A percentile compares a stretch with the other conserved stretches of the same genome.
These are phyloP conservation scores for Boletus subcaerulescens DNA, from an alignment of 768 basidiomycete species.

Conservation along the genomic window DNA sequence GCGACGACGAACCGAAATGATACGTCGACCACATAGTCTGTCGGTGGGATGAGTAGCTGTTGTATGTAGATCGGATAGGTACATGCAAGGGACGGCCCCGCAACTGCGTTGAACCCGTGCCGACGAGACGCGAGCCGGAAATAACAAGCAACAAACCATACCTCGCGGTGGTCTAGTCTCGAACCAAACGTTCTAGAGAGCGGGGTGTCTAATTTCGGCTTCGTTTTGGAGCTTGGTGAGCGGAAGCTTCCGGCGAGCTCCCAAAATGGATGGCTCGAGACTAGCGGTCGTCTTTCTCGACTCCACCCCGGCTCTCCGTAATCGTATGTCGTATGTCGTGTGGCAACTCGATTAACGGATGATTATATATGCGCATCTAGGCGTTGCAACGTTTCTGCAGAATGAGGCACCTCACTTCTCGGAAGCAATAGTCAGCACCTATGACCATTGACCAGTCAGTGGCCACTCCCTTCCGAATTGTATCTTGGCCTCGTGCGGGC, in stretches of 20 bases:
- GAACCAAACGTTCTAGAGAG: too few relatives aligned
- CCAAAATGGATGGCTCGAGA: too few relatives aligned
- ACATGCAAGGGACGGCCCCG: constrained; percentile 6
- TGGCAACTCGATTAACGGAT: constrained; percentile 12
- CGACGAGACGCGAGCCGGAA: not conserved
- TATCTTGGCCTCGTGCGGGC: too few relatives aligned
- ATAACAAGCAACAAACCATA: not conserved
- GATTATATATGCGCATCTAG: constrained; percentile 3
- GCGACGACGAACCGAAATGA: too few relatives aligned
- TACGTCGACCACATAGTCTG: constrained; percentile 2
- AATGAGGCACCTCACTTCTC: not conserved
- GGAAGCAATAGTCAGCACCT: too few relatives aligned
- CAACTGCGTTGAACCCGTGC: constrained; percentile 16
- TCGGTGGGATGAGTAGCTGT: not conserved
- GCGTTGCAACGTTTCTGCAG: not conserved
- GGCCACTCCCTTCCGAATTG: too few relatives aligned
- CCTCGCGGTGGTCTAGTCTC: constrained; percentile 13
- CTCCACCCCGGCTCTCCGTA: constrained; percentile 14
- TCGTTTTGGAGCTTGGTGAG: too few relatives aligned
- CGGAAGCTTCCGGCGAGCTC: too few relatives aligned
- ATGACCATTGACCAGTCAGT: too few relatives aligned
- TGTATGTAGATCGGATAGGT: too few relatives aligned
- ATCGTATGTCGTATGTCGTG: not conserved
- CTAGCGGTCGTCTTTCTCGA: too few relatives aligned
- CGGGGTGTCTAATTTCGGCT: too few relatives aligned